Base-by-base conservation (phyloP, 2,329 filamentous ascomycete species). In the Alternaria longipes region DNA sequence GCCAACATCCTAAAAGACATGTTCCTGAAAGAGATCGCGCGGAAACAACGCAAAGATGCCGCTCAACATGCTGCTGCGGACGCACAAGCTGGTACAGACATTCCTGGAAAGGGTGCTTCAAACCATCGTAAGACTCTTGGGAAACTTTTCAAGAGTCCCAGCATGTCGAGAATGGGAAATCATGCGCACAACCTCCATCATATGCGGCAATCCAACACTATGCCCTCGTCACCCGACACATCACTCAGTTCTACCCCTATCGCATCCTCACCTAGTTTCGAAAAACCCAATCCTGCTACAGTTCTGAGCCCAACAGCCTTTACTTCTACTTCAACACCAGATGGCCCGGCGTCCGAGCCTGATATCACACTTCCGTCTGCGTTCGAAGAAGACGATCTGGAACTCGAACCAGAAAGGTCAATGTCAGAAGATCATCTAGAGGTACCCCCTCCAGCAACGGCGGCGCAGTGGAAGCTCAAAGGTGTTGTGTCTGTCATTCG, bases 381-480 rank as follows among this genome's bases (percentile, higher is more conserved):
- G 11, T 63, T 74, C 18, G 70, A 77, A 26, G 63, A 67, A 12
- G 74, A 56, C 16, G 56, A 77, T 6, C 49, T 68, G 1, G 36
- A 58, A 20, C 60, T 67, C 16, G 71, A 73, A 32, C 60, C 60
- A 4, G 61, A 73, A 59, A 62, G 59, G n/a, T 74, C 76, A 8
- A 67, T 65, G n/a, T 74, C 75, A 2, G 74, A 77, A 18, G 76
- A 78, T 18, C 64, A 73, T 8, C 65, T 74, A 28, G 68, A 73
- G 28, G 74, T 83, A 4, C 84, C 83, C 7, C 81, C 83, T 5
- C 83, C 84, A 34, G 81, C 82, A 3, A 91, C 91, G 0, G 97
- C 97, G 72, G 93, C 97, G 74, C 93, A 95, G 11, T 99, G 95
- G 95, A 98, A 97, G 78, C 84, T 99, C 54, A 99, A 99, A 81